Evolutionary conservation across 371 early-diverging fungal genomes (phyloP).

Genomic region (Sanchytrium tribonematis): DNA sequence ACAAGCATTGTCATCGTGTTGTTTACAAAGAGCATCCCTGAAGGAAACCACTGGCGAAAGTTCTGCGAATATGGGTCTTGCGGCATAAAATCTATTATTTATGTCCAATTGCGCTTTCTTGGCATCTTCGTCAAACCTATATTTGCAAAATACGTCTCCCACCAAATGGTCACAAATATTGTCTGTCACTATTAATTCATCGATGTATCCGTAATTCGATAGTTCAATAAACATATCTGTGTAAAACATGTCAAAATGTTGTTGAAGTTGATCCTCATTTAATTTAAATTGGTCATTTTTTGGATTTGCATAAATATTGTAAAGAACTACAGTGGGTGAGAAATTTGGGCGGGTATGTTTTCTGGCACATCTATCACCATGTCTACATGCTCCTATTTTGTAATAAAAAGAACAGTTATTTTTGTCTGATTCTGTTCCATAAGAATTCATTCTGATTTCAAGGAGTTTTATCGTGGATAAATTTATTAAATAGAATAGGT

Average conservation of each 20-base stretch:
- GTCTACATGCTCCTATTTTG: slow-evolving; percentile 93
- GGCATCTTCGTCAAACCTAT: slow-evolving; percentile 65
- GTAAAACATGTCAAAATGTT: slow-evolving; percentile 79
- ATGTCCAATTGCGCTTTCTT: slow-evolving; percentile 59
- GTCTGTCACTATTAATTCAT: slow-evolving; percentile 83
- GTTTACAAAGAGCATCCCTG: slow-evolving; percentile 64
- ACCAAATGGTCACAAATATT: slow-evolving; percentile 93
- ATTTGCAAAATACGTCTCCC: slow-evolving; percentile 70
- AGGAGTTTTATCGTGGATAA: not conserved
- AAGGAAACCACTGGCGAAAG: slow-evolving; percentile 86
- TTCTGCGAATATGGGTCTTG: slow-evolving; percentile 75
- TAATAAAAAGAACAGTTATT: slow-evolving; percentile 94
- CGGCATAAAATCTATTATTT: slow-evolving; percentile 79
- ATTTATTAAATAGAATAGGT: not conserved
- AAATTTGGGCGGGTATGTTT: slow-evolving; percentile 88
- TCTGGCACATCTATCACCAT: slow-evolving; percentile 86
- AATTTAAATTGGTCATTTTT: slow-evolving; percentile 42
- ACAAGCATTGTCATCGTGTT: slow-evolving; percentile 77
- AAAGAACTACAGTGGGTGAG: slow-evolving; percentile 67
- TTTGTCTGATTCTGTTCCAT: slow-evolving; percentile 15
- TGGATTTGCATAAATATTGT: slow-evolving; percentile 84
- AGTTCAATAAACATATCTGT: slow-evolving; percentile 87
- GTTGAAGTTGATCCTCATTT: slow-evolving; percentile 45
- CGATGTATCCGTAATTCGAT: slow-evolving; percentile 79
- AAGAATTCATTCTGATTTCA: not conserved